Conservation (phyloP, 148 eudicot genomes). For the Amaranthus palmeri region DNA sequence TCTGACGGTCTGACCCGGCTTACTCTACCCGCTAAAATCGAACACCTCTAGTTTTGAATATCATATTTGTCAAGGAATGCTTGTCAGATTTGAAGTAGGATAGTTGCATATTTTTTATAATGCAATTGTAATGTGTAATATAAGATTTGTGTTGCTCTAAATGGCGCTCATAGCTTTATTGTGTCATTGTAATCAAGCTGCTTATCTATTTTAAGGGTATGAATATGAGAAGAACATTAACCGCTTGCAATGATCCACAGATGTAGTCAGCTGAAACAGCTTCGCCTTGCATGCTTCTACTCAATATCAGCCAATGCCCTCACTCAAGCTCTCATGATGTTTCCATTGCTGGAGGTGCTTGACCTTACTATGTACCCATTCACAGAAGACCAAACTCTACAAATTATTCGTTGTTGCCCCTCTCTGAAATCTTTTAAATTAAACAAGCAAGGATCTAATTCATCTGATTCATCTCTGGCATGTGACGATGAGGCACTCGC, state of each 20-base stretch:
- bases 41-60: background rate
- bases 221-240: background rate
- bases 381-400: conserved; percentile 26
- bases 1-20: background rate
- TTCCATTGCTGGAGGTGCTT: conserved; percentile 58
- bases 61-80: too few relatives aligned
- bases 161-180: too few relatives aligned
- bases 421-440: conserved; percentile 46
- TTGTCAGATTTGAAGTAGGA: too few relatives aligned
- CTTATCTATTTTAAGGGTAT: too few relatives aligned
- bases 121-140: too few relatives aligned
- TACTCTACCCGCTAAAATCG: background rate
- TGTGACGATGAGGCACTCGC: conserved; percentile 44
- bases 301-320: conserved; percentile 37
- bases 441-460: conserved; percentile 32
- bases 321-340: conserved; percentile 37
- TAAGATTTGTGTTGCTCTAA: too few relatives aligned
- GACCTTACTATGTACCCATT: conserved; percentile 33
- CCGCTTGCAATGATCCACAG: conserved; percentile 26
- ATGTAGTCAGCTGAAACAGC: conserved; percentile 47
- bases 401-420: conserved; percentile 44
- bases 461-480: conserved; percentile 21
- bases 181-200: too few relatives aligned
- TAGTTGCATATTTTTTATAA: too few relatives aligned
- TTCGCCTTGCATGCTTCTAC: conserved; percentile 47